Base-by-base conservation (phyloP, 495 filamentous ascomycete genomes). In the Halenospora varia region DNA sequence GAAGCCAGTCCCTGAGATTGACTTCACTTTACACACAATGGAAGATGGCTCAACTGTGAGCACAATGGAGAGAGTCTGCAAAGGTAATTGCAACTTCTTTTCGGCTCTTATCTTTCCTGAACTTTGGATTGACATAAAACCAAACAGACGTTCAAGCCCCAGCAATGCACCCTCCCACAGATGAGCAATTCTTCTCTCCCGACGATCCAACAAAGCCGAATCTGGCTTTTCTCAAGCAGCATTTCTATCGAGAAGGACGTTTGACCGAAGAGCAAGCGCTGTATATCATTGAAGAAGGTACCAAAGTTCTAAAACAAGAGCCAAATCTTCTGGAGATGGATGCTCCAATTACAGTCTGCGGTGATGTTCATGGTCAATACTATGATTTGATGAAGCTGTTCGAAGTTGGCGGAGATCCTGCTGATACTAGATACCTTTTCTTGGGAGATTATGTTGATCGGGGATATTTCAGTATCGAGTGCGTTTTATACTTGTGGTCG, bases 351-450 rank as follows among this genome's bases (percentile, higher is more conserved):
- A 98, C 94, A n/a, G 94, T 98, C 35, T 98, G 94, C 68, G 94
- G 94, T 66, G 94, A 98, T 68, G 92, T 98, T 52, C 94, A 98
- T 73, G 94, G 94, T 55, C 94, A 98, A 75, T 98, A 96, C 73
- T 97, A 96, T 67, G 94, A 98, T 74, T 73, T 98, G 70, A 98
- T 98, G 94, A 98, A 98, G 78, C 81, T 98, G 20, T 98, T 98
- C 71, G 94, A 98, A 71, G 94, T 98, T 49, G 94, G 94, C 61
- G 94, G 94, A 57, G 95, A 98, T 68, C 94, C 94, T 23, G 86
- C 92, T 44, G 94, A 97, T 68, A 98, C 94, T 23, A 74, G 94
- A 62, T 98, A 98, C 74, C 82, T 98, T 39, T 98, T 98, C 76
- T 77, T 98, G 57, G 94, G 94, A 51, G 94, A 98, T 72, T 98